A percentile compares a stretch with the other conserved stretches of the same genome.
These are phyloP conservation scores for Planoprotostelium fungivorum DNA, from an alignment of 78 protist genomes.

Conservation along the genomic window DNA sequence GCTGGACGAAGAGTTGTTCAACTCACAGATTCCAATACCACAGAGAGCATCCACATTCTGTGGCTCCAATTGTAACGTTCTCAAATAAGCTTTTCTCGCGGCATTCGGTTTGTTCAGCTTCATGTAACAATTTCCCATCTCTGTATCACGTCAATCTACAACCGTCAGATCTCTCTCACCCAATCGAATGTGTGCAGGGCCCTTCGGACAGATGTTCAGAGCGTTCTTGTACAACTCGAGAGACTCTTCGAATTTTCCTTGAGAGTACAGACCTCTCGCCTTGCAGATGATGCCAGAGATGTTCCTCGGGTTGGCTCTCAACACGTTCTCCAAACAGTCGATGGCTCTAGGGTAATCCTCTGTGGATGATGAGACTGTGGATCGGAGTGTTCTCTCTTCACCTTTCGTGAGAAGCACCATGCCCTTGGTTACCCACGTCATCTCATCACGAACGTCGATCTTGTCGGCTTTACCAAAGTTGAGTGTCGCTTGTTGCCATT, in stretches of 20 bases:
- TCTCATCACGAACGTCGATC: not conserved
- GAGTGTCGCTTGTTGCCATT: not conserved
- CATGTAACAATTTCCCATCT: slow-evolving; percentile 49
- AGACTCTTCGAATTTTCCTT: not conserved
- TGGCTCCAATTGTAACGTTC: slow-evolving; percentile 51
- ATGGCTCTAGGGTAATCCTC: not conserved
- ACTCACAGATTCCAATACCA: slow-evolving; percentile 17
- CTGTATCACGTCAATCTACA: not conserved
- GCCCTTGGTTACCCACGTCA: not conserved
- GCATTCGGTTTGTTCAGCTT: slow-evolving; percentile 19
- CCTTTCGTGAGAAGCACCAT: not conserved
- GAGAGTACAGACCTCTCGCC: not conserved
- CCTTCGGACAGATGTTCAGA: not conserved
- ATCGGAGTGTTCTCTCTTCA: not conserved
- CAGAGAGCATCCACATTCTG: slow-evolving; percentile 49
- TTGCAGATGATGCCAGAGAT: not conserved
- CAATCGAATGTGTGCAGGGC: slow-evolving; percentile 6
- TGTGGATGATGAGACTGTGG: not conserved
- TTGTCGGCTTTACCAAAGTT: not conserved
- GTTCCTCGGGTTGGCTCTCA: not conserved
- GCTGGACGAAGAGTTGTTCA: slow-evolving; percentile 7
- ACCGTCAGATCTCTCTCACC: not conserved
- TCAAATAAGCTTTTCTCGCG: slow-evolving; percentile 33
- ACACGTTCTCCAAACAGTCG: not conserved
- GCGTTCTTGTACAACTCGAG: slow-evolving; percentile 4